phyloP scores from a whole-genome alignment of 2,329 filamentous ascomycete genomes.

The Talaromyces sp. region DNA sequence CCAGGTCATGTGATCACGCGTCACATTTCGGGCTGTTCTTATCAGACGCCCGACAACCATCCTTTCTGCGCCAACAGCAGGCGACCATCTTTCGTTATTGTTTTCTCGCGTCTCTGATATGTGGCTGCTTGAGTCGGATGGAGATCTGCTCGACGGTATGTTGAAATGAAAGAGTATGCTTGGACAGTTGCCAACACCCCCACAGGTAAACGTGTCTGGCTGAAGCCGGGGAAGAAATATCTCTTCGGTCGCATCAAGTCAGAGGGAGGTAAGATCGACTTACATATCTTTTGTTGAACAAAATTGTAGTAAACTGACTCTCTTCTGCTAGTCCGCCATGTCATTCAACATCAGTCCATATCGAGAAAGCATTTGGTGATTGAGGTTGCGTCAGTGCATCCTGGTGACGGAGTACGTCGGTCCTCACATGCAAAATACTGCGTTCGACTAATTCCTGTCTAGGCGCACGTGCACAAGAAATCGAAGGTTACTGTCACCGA shows the following conservation, averaged over 20 bases:
- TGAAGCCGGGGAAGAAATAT: constrained; percentile 80
- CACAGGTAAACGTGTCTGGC: constrained; percentile 72
- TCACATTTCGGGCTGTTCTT: constrained; percentile 22
- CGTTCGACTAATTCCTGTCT: constrained; percentile 21
- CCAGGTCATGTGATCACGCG: constrained; percentile 39
- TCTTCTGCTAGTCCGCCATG: constrained; percentile 58
- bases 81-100: background rate
- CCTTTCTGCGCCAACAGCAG: background rate
- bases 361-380: constrained; percentile 87
- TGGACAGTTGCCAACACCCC: constrained; percentile 18
- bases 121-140: constrained; percentile 63
- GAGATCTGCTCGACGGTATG: constrained; percentile 47
- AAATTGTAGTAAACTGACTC: background rate
- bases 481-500: constrained; percentile 75
- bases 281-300: too few species aligned
- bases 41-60: background rate
- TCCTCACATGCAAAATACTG: background rate
- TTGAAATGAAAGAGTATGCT: too few species aligned
- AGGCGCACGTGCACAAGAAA: constrained; percentile 64
- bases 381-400: constrained; percentile 62
- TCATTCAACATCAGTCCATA: constrained; percentile 76
- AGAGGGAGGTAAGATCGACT: constrained; percentile 54
- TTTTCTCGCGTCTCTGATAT: constrained; percentile 40
- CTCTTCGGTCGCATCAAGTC: constrained; percentile 75
- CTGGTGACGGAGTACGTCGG: constrained; percentile 64